Evolutionary conservation across 208 protist genomes (phyloP).

Genomic region (Leishmania guyanensis): DNA sequence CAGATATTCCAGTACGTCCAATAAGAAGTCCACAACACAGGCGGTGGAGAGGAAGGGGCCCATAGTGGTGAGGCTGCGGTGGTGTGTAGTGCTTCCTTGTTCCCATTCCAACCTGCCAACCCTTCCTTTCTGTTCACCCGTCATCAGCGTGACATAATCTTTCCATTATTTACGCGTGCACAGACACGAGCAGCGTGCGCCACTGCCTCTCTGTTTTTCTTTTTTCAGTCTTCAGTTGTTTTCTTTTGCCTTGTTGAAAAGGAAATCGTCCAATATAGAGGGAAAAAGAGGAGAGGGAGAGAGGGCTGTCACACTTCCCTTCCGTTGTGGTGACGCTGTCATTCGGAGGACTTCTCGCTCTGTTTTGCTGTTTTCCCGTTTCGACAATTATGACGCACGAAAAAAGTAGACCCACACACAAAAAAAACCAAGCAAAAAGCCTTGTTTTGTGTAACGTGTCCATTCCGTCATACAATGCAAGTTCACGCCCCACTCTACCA

Average conservation of each 20-base stretch:
- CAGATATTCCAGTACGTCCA: background rate
- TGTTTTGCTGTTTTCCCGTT: background rate
- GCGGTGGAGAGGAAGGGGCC: background rate
- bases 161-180: background rate
- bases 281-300: background rate
- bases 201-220: background rate
- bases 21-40: background rate
- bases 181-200: background rate
- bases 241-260: background rate
- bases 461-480: background rate
- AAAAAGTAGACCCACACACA: background rate
- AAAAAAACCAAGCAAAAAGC: background rate
- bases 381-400: background rate
- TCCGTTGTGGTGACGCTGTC: background rate
- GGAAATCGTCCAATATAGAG: background rate
- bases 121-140: no score
- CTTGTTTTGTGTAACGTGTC: background rate
- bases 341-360: background rate
- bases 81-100: background rate
- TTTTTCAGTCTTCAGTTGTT: background rate
- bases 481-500: background rate
- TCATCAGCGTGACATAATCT: background rate
- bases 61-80: background rate
- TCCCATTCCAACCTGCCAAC: background rate
- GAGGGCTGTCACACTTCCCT: background rate